A percentile compares a stretch with the other conserved stretches of the same genome.
Evolutionary conservation across 495 filamentous ascomycete species (phyloP).

Genomic region (Hypomontagnella monticulosa): DNA sequence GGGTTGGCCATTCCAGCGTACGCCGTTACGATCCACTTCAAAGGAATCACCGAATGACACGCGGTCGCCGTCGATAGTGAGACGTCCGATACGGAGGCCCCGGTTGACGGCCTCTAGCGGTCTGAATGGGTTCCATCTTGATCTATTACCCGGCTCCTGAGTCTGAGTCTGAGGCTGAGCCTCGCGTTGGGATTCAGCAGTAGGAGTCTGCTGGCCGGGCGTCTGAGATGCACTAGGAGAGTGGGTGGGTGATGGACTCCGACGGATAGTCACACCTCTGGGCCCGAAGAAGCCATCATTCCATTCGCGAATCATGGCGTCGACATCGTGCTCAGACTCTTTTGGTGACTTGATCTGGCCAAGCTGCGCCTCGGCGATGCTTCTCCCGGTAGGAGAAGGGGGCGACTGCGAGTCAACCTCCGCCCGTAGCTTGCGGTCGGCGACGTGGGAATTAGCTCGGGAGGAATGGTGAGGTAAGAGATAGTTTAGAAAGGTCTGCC

Average conservation of each 20-base stretch:
- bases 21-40: constrained; percentile 54
- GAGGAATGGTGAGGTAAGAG: constrained; percentile 48
- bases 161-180: constrained; percentile 14
- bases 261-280: constrained; percentile 43
- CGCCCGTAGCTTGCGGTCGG: constrained; percentile 51
- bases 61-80: constrained; percentile 51
- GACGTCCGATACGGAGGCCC: constrained; percentile 47
- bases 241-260: background rate
- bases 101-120: constrained; percentile 18
- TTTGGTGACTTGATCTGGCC: constrained; percentile 37
- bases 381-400: constrained; percentile 14
- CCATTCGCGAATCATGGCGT: constrained; percentile 57
- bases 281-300: constrained; percentile 61
- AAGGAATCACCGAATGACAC: constrained; percentile 52
- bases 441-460: constrained; percentile 44
- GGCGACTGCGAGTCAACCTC: constrained; percentile 40
- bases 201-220: background rate
- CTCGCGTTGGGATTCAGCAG: constrained; percentile 9
- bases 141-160: constrained; percentile 20
- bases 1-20: constrained; percentile 42
- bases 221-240: background rate
- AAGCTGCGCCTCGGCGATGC: constrained; percentile 50
- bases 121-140: constrained; percentile 40
- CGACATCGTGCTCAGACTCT: constrained; percentile 34
- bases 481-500: constrained; percentile 62